Conservation (phyloP, 1,284 basidiomycete species). For the Exobasidium rhododendri region DNA sequence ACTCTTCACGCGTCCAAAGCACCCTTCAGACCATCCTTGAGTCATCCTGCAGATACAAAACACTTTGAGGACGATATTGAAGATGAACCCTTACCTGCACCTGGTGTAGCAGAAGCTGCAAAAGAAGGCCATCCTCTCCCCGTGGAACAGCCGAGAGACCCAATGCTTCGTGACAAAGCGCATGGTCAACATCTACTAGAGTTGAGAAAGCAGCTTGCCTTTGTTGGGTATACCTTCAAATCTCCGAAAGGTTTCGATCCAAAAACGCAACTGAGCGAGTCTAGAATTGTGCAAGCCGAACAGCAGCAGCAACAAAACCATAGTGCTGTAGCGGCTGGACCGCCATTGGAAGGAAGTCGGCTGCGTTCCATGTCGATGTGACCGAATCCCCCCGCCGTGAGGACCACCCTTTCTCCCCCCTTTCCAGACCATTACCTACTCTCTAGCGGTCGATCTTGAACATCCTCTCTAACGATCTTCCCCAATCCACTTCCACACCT, state of each 20-base stretch:
- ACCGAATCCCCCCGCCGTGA: no score
- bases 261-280: conserved; percentile 27
- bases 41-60: conserved; percentile 47
- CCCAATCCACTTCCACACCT: no score
- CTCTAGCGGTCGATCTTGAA: no score
- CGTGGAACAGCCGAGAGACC: conserved; percentile 75
- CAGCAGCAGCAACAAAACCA: not conserved
- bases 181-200: conserved; percentile 81
- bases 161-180: conserved; percentile 74
- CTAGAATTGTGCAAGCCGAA: conserved; percentile 30
- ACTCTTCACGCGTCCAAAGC: conserved; percentile 63
- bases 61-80: conserved; percentile 73
- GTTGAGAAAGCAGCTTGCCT: conserved; percentile 83
- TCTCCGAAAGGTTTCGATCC: conserved; percentile 42
- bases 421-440: no score
- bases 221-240: conserved; percentile 61
- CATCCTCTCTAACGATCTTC: no score
- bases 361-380: conserved; percentile 49
- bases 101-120: conserved; percentile 70
- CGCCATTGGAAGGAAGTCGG: conserved; percentile 29
- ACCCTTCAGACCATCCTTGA: conserved; percentile 80
- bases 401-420: no score
- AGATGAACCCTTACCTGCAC: conserved; percentile 75
- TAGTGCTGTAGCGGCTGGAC: not conserved
- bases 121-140: conserved; percentile 19